Percentiles rank a stretch among this genome's conserved stretches.
Evolutionary conservation across 2,329 filamentous ascomycete species (phyloP).

Genomic region (Paraconiothyrium brasiliense): DNA sequence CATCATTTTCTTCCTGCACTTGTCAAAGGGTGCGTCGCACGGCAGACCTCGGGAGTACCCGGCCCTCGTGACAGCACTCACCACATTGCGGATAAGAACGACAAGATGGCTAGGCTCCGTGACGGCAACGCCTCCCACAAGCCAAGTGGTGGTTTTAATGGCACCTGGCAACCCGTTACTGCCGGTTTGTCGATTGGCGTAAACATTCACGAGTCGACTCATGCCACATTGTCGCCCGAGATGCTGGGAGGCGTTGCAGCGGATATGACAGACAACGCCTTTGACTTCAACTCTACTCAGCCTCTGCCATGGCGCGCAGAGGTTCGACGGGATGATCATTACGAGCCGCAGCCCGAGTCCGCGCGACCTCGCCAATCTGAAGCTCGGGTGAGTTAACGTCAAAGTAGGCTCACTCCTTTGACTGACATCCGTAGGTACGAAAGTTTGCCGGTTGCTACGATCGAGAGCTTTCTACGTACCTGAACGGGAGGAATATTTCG

Average conservation of each 20-base stretch:
- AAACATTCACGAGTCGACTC: not conserved
- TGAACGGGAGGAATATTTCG: constrained; percentile 27
- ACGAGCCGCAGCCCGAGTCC: not conserved
- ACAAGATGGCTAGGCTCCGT: not conserved
- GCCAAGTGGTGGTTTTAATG: not conserved
- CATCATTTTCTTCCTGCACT: not conserved
- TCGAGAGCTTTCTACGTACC: constrained; percentile 27
- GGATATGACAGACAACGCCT: constrained; percentile 6
- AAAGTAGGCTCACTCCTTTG: not conserved
- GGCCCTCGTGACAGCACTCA: not conserved
- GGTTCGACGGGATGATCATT: not conserved
- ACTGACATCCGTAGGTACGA: constrained; percentile 19
- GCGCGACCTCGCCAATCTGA: not conserved
- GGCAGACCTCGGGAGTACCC: not conserved
- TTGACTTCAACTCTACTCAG: constrained; percentile 30
- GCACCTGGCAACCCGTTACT: not conserved
- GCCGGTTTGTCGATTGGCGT: not conserved
- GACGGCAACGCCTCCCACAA: not conserved
- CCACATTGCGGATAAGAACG: not conserved
- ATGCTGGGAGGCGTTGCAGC: not conserved
- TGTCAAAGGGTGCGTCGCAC: constrained; percentile 2
- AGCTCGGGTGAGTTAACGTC: constrained; percentile 11
- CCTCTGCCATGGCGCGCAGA: constrained; percentile 23
- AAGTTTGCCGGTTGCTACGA: constrained; percentile 27
- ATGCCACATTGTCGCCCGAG: not conserved